Conservation (phyloP, 768 basidiomycete genomes). For the Suillus lakei region DNA sequence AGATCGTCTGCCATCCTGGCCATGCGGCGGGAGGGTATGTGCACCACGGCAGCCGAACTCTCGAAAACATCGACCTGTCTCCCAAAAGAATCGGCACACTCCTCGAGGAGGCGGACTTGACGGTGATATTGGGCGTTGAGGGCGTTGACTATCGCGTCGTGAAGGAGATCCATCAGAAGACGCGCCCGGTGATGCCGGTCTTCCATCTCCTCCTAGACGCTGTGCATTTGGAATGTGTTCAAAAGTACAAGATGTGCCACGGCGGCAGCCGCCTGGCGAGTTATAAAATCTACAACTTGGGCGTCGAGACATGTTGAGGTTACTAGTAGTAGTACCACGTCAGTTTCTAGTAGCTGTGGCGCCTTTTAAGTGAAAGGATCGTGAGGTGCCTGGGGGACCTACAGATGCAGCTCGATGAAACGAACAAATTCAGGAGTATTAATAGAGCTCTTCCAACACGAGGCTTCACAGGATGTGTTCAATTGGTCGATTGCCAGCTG, state of each 20-base stretch:
- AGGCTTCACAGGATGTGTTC: slow-evolving; percentile 10
- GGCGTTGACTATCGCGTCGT: slow-evolving; percentile 11
- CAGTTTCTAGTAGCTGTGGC: not conserved
- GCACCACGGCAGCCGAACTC: slow-evolving; percentile 50
- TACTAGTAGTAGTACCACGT: not conserved
- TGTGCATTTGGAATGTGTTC: not conserved
- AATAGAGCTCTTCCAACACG: slow-evolving; percentile 1
- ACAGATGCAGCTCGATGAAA: not conserved
- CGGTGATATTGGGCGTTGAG: slow-evolving; percentile 20
- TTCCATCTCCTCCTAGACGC: slow-evolving; percentile 23
- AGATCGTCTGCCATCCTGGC: slow-evolving; percentile 12
- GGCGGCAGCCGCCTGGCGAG: slow-evolving; percentile 50
- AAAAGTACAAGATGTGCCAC: slow-evolving; percentile 42
- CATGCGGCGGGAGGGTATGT: slow-evolving; percentile 35
- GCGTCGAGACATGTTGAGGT: slow-evolving; percentile 9
- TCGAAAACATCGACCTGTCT: slow-evolving; percentile 47
- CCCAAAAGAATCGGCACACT: slow-evolving; percentile 54
- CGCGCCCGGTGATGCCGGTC: slow-evolving; percentile 8
- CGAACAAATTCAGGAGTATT: not conserved
- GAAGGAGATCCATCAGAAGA: slow-evolving; percentile 14
- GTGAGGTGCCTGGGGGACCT: slow-evolving; percentile 7
- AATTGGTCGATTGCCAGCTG: not conserved
- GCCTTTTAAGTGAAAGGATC: slow-evolving; percentile 5
- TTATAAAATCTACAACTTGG: slow-evolving; percentile 46
- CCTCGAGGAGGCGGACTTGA: slow-evolving; percentile 32